These are phyloP conservation scores for Neonectria faginata DNA, from an alignment of 2,329 filamentous ascomycete genomes.

Conservation along the genomic window DNA sequence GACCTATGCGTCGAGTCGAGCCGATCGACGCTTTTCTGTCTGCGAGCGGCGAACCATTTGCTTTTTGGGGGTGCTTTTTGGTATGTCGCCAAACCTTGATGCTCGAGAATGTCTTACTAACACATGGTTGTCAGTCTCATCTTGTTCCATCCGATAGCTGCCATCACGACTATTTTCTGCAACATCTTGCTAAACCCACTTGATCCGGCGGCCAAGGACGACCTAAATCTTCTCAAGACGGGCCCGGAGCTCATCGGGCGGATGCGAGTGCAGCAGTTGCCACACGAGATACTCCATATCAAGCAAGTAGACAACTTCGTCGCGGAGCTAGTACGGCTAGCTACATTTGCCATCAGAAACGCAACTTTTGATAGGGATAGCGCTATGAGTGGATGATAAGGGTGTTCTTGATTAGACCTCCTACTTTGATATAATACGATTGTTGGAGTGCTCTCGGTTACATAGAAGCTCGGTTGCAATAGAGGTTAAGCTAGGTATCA, in stretches of 20 bases:
- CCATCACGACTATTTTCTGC: slow-evolving; percentile 64
- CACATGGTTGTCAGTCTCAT: slow-evolving; percentile 54
- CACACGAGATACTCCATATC: slow-evolving; percentile 54
- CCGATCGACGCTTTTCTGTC: slow-evolving; percentile 62
- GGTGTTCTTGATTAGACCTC: background rate
- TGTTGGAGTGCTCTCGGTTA: too few species aligned
- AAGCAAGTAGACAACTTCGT: slow-evolving; percentile 57
- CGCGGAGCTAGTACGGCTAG: slow-evolving; percentile 55
- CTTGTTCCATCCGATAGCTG: slow-evolving; percentile 66
- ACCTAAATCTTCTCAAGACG: slow-evolving; percentile 57
- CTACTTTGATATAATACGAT: too few species aligned
- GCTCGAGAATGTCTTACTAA: background rate
- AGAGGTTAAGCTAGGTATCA: too few species aligned
- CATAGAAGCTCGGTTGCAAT: too few species aligned
- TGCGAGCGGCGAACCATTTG: slow-evolving; percentile 54
- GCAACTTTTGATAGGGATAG: slow-evolving; percentile 2
- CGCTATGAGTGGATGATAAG: background rate
- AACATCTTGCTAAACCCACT: slow-evolving; percentile 62
- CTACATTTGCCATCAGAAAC: slow-evolving; percentile 55
- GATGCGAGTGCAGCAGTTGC: slow-evolving; percentile 44
- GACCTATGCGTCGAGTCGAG: slow-evolving; percentile 65
- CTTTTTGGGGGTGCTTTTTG: slow-evolving; percentile 61
- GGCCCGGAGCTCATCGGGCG: slow-evolving; percentile 57
- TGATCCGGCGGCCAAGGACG: slow-evolving; percentile 54
- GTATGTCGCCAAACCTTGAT: slow-evolving; percentile 41